Evolutionary conservation across 148 eudicot genomes (phyloP), one percentile per base, ranked within the genome.

Genomic region (Vaccinium darrowii): DNA sequence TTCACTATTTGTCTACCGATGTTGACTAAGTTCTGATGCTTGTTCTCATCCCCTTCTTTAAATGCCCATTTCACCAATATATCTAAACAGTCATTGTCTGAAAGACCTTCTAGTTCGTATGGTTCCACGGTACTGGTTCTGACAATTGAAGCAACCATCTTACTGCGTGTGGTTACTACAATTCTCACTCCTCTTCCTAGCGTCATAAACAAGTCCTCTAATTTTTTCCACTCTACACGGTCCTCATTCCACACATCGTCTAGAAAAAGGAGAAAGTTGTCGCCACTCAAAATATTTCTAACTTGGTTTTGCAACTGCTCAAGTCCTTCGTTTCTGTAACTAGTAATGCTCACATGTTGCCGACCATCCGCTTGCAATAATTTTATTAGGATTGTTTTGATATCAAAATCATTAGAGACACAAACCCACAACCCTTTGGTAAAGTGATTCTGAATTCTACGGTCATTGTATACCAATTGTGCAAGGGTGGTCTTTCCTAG

Each of bases 181-280:
- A 89, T 54, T 13, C 52, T 79, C 50, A 87, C 85, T 57, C 84
- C 85, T 2, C 18, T 43, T 19, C 50, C 71, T 71, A 84, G 84
- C 12, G 47, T 21, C 8, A 14, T 81, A 7, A 89, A 49, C 77
- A 86, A 27, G 4, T 80, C 54, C 36, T 21, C 73, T 12, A 89
- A 23, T 6, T 62, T 21, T 39, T 14, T 8, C 90, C 90, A 88
- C 27, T 19, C 33, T 0, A 12, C 53, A 21, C 27, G 19, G 14
- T 86, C 63, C 21, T 84, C 86, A 57, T 76, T 80, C 90, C 90
- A 89, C 8, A 89, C 90, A 65, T 89, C 86, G 78, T 85, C 89
- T 79, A 85, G 33, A 8, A 89, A 88, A 52, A 88, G 88, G 14
- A 88, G 54, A 56, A 58, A 74, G 27, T 51, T 89, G 5, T n/a